Percentiles rank a stretch among this genome's conserved stretches.
Evolutionary conservation across 1,284 basidiomycete species (phyloP).

Genomic region (Leccinum subspadiceum): DNA sequence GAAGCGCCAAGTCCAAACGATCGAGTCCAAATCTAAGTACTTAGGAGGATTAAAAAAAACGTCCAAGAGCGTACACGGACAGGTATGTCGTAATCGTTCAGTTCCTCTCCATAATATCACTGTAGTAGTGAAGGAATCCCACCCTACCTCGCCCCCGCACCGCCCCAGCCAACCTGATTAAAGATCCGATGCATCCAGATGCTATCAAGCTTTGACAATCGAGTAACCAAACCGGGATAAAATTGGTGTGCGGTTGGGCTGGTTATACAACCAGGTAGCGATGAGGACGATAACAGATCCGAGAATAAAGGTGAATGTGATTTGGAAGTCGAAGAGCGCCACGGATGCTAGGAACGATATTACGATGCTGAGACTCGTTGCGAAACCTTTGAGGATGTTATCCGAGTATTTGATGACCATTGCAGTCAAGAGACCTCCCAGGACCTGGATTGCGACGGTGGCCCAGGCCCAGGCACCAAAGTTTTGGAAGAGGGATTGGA

Average conservation of each 20-base stretch:
- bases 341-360: slow-evolving; percentile 91
- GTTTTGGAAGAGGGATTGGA: slow-evolving; percentile 59
- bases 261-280: slow-evolving; percentile 90
- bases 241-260: slow-evolving; percentile 41
- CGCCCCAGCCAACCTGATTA: neutral
- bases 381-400: slow-evolving; percentile 92
- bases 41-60: slow-evolving; percentile 17
- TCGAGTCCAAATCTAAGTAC: slow-evolving; percentile 28
- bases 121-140: slow-evolving; percentile 3
- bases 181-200: slow-evolving; percentile 8
- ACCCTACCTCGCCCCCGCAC: neutral
- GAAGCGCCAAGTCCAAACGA: slow-evolving; percentile 20
- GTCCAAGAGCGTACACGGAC: slow-evolving; percentile 22
- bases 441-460: slow-evolving; percentile 84
- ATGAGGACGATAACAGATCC: slow-evolving; percentile 82
- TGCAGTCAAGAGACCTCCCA: slow-evolving; percentile 90
- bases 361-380: slow-evolving; percentile 89
- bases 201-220: slow-evolving; percentile 26
- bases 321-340: slow-evolving; percentile 82
- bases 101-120: slow-evolving; percentile 8
- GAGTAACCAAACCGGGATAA: slow-evolving; percentile 30
- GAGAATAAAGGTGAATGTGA: slow-evolving; percentile 81
- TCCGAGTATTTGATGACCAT: slow-evolving; percentile 85
- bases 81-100: slow-evolving; percentile 25
- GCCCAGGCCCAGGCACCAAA: slow-evolving; percentile 92